These are phyloP conservation scores for Cardamine occulta DNA, from an alignment of 345 rosid species.

Conservation along the genomic window DNA sequence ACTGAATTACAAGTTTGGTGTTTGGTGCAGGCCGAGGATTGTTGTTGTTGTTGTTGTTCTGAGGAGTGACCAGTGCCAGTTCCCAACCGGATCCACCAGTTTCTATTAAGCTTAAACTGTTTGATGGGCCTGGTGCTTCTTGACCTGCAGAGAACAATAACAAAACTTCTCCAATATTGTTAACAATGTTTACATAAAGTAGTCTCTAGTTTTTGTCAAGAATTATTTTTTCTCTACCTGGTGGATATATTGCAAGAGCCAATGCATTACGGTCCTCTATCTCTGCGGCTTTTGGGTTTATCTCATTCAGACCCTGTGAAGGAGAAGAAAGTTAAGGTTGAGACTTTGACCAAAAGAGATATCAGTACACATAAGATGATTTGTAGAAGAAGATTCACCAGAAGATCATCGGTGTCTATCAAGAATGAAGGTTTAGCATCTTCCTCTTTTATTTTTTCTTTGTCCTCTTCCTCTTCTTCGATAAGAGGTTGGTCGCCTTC, in stretches of 20 bases:
- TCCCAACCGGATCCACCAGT: slow-evolving; percentile 88
- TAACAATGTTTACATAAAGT: background rate
- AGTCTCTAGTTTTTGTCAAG: background rate
- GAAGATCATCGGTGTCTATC: slow-evolving; percentile 47
- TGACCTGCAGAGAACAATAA: slow-evolving; percentile 53
- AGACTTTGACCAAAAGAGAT: slow-evolving; percentile 8
- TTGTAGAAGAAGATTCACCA: slow-evolving; percentile 48
- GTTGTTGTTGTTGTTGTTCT: slow-evolving; percentile 71
- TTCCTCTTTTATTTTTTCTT: slow-evolving; percentile 22
- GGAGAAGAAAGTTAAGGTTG: background rate
- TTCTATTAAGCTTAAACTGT: slow-evolving; percentile 52
- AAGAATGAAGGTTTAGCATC: slow-evolving; percentile 35
- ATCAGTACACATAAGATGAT: slow-evolving; percentile 61
- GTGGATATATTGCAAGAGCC: slow-evolving; percentile 92
- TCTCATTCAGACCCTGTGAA: slow-evolving; percentile 71
- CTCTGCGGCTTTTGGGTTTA: slow-evolving; percentile 69
- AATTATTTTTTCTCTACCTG: slow-evolving; percentile 51
- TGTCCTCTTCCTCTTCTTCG: slow-evolving; percentile 37
- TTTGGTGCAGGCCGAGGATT: slow-evolving; percentile 47
- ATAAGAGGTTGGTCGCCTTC: slow-evolving; percentile 32
- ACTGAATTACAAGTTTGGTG: slow-evolving; percentile 69
- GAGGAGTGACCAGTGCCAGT: slow-evolving; percentile 84
- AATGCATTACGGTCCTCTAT: slow-evolving; percentile 84
- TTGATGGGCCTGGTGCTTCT: slow-evolving; percentile 49
- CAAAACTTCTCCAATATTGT: background rate